These are phyloP conservation scores for Xylariaceae sp. DNA, from an alignment of 2,329 filamentous ascomycete species.

Conservation along the genomic window DNA sequence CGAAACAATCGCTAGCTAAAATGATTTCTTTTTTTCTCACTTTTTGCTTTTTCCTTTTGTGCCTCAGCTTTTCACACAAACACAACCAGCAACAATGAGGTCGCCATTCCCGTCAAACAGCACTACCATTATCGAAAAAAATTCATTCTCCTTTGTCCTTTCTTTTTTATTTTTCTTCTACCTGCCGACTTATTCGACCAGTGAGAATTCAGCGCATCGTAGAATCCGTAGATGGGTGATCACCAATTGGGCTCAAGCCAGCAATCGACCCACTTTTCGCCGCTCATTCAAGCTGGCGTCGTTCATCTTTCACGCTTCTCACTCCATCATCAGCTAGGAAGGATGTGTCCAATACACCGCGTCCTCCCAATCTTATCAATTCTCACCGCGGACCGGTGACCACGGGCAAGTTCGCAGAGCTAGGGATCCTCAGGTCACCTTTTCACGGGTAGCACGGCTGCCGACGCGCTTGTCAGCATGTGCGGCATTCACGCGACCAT, in stretches of 20 bases:
- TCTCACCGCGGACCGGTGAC: background rate
- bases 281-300: background rate
- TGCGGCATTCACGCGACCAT: slow-evolving; percentile 57
- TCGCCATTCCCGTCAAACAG: background rate
- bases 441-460: background rate
- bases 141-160: background rate
- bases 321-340: background rate
- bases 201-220: background rate
- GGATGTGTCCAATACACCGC: background rate
- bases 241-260: background rate
- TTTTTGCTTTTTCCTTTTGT: background rate
- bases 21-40: background rate
- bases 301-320: background rate
- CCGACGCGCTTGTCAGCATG: slow-evolving; percentile 37
- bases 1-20: slow-evolving; percentile 33
- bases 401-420: background rate
- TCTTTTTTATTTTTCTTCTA: background rate
- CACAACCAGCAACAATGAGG: background rate
- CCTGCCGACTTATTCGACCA: background rate
- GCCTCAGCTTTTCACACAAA: background rate
- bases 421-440: background rate
- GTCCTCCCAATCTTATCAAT: background rate
- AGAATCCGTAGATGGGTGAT: background rate
- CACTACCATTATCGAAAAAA: no score
- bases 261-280: background rate